Base-by-base conservation (phyloP, 208 protist species). In the Wallacemonas sp. region DNA sequence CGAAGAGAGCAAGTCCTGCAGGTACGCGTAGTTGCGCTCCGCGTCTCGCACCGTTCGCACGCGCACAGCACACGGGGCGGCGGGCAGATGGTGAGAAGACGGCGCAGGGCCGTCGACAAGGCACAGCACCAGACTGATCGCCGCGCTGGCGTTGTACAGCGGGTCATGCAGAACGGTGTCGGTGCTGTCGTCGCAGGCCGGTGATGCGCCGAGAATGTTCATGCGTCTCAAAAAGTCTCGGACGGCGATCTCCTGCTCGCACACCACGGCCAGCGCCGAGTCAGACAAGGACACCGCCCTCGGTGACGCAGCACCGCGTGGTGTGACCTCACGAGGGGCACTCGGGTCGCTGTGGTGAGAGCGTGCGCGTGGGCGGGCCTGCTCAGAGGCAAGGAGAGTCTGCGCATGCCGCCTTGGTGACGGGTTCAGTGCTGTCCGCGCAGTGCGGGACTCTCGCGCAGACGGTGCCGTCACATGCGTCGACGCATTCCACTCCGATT, bases 171-270 rank as follows among this genome's bases (percentile, higher is more conserved):
- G 79, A 14, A 33, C 62, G 36, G 36, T 42, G 2, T 36, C 64
- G 12, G 38, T 39, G 8, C 57, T 46, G 4, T 71, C 41, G 25
- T 42, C 26, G n/a, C n/a, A n/a, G n/a, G 12, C n/a, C 25, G 23
- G 65, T 1, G 48, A 44, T 4, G 16, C 41, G n/a, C 45, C 44
- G 11, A 91, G 52, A 46, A 93, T 85, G 67, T 89, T 81, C 70
- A 91, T 79, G 36, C 87, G 77, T 20, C 86, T 68, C 23, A 93
- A 75, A 61, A 81, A 87, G 64, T 93, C 87, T 18, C 87, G 81
- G 46, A 91, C 76, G 10, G 77, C 77, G 2, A 66, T 46, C 38
- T 80, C 73, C 33, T 55, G 32, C 18, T 71, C 66, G 54, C 29
- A 44, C 41, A 46, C 45, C 10, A 22, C 45, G 10, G 42, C 31